Evolutionary conservation across 2,329 filamentous ascomycete genomes (phyloP).

Genomic region (Sclerotinia sclerotiorum): DNA sequence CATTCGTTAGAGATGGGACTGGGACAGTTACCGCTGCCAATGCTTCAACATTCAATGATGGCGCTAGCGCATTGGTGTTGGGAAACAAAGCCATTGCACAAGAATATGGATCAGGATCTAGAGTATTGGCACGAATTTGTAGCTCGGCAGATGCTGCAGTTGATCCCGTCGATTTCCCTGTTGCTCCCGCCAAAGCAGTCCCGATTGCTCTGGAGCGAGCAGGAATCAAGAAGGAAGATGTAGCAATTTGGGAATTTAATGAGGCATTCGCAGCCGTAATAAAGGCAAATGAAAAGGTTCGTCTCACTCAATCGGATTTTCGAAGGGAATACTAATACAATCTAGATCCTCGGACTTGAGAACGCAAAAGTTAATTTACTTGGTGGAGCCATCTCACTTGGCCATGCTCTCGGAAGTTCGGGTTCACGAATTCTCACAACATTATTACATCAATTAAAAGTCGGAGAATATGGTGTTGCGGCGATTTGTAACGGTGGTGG

Average conservation of each 20-base stretch:
- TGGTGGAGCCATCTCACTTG: constrained; percentile 87
- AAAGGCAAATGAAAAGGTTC: constrained; percentile 85
- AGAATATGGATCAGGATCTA: constrained; percentile 72
- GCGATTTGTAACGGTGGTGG: constrained; percentile 98
- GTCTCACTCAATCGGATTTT: constrained; percentile 14
- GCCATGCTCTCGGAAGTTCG: constrained; percentile 90
- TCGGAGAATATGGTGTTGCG: constrained; percentile 90
- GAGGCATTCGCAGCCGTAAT: constrained; percentile 96
- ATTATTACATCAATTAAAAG: constrained; percentile 82
- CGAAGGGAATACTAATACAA: constrained; percentile 19
- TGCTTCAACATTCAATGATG: constrained; percentile 91
- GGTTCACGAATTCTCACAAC: constrained; percentile 89
- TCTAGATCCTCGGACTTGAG: constrained; percentile 62
- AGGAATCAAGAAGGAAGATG: constrained; percentile 86
- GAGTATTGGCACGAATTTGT: constrained; percentile 84
- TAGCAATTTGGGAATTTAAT: constrained; percentile 97
- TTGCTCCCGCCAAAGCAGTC: constrained; percentile 89
- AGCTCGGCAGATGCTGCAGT: constrained; percentile 86
- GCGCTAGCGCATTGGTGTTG: constrained; percentile 84
- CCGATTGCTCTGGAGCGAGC: constrained; percentile 85
- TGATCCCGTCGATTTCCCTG: constrained; percentile 89
- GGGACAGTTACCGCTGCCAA: constrained; percentile 95
- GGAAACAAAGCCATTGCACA: constrained; percentile 78
- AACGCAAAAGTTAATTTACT: constrained; percentile 80
- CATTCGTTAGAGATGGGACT: constrained; percentile 80